phyloP scores from a whole-genome alignment of 306 rosid species.

The Rubus parviflorus region DNA sequence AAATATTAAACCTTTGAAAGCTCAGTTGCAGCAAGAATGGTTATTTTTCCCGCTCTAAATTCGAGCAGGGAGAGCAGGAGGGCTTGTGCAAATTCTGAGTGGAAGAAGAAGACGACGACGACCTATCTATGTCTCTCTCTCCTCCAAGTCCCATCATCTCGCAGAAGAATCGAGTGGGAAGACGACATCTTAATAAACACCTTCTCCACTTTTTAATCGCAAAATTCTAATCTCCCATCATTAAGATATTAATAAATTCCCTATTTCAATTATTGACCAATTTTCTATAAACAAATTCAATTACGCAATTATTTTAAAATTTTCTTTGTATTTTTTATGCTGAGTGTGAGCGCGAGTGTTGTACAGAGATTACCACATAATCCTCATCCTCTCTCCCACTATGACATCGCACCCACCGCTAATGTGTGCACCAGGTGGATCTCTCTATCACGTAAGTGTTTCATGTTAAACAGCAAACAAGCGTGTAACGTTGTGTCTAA shows the following conservation, averaged over 20 bases:
- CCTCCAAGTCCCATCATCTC: constrained; percentile 34
- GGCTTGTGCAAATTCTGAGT: not conserved
- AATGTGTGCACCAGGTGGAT: constrained; percentile 65
- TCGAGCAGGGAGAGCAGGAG: constrained; percentile 21
- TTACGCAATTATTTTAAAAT: not conserved
- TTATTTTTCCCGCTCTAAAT: constrained; percentile 40
- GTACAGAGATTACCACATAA: constrained; percentile 27
- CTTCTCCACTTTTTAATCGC: constrained; percentile 21
- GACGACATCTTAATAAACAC: constrained; percentile 43
- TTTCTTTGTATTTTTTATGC: constrained; percentile 23
- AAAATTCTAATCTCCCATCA: constrained; percentile 10
- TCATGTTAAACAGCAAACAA: too few species aligned
- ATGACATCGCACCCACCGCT: constrained; percentile 26
- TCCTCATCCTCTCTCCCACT: constrained; percentile 52
- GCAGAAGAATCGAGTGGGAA: constrained; percentile 41
- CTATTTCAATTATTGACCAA: constrained; percentile 20
- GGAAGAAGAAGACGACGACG: constrained; percentile 6
- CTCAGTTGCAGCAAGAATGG: constrained; percentile 27
- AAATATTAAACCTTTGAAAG: constrained; percentile 38
- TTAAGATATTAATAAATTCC: constrained; percentile 20
- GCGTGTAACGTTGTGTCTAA: too few species aligned
- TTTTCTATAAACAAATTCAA: not conserved
- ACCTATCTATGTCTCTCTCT: constrained; percentile 7
- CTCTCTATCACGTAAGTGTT: not conserved
- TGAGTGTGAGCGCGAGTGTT: constrained; percentile 18